A percentile compares a stretch with the other conserved stretches of the same genome.
Evolutionary conservation across 2,329 filamentous ascomycete species (phyloP).

Genomic region (Scolecobasidium constrictum): DNA sequence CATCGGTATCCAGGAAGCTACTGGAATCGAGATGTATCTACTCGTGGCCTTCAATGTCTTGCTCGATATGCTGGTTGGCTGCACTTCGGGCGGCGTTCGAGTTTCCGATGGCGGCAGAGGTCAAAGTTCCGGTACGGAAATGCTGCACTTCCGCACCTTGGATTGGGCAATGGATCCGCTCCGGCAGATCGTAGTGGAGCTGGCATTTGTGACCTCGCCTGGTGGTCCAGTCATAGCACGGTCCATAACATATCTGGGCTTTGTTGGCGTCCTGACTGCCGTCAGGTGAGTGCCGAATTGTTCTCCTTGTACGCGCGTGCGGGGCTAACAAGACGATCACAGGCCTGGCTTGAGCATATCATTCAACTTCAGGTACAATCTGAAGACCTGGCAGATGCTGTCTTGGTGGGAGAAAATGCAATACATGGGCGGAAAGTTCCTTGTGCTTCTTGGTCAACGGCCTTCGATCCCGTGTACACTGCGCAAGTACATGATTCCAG

Average conservation of each 20-base stretch:
- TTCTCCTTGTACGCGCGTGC: not conserved
- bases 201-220: conserved; percentile 26
- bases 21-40: conserved; percentile 45
- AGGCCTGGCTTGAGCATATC: conserved; percentile 35
- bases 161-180: conserved; percentile 36
- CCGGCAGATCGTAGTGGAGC: conserved; percentile 28
- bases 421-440: conserved; percentile 37
- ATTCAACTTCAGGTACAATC: conserved; percentile 40
- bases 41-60: conserved; percentile 53
- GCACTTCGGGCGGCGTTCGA: conserved; percentile 45
- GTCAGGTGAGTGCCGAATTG: conserved; percentile 24
- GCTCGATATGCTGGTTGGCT: conserved; percentile 53
- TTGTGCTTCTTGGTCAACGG: conserved; percentile 43
- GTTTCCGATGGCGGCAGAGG: conserved; percentile 16
- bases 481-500: conserved; percentile 31
- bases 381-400: conserved; percentile 31
- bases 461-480: conserved; percentile 43
- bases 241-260: conserved; percentile 41
- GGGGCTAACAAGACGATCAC: too few species aligned
- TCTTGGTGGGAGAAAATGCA: conserved; percentile 22
- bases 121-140: conserved; percentile 22
- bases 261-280: conserved; percentile 41
- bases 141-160: conserved; percentile 45
- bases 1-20: conserved; percentile 41
- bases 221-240: conserved; percentile 31